Base-by-base conservation (phyloP, 169 alveolate genomes). In the Cryptosporidium parvum region DNA sequence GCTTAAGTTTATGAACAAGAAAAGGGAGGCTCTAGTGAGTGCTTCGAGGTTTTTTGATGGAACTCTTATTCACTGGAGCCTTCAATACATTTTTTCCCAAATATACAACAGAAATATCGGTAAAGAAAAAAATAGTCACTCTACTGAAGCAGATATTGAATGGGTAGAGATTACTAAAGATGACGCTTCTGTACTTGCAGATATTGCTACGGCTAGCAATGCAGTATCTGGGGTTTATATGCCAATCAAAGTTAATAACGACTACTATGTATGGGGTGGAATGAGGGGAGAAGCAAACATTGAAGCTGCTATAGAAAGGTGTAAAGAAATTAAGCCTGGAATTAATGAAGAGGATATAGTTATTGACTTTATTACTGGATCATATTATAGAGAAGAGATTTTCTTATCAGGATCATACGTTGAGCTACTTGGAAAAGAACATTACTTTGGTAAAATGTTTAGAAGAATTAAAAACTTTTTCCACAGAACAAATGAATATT, bases 181-280 rank as follows among this genome's bases (percentile, higher is more conserved):
- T 14, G 75, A 80, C 35, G 73, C 89, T 12, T 37, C 73, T 10
- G 18, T 7, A 37, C 35, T 80, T n/a, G 69, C 75, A 37, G 89
- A 80, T 23, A 80, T 80, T 48, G 89, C 75, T 2, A 35, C 75
- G 7, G 89, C 89, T 1, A 80, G 89, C n/a, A 80, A 80, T 62
- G 75, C 89, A 2, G 89, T 80, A 0, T 80, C 89, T 31, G 89
- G 89, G 16, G 75, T 67, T 62, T 80, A 80, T 45, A 23, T 80
- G 75, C 89, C 89, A 10, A 33, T 80, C 26, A 31, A 62, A 42
- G 75, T 80, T 5, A 65, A 80, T 33, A 65, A 59, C 21, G 75
- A 80, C 5, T 80, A 80, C 70, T 80, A 21, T 80, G 65, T 80
- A 5, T 80, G 89, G 89, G 89, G 89, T 2, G 89, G 89, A 26